Percentiles rank a stretch among this genome's conserved stretches.
Conservation (phyloP, 2,329 filamentous ascomycete genomes). For the Coniochaeta sp. region DNA sequence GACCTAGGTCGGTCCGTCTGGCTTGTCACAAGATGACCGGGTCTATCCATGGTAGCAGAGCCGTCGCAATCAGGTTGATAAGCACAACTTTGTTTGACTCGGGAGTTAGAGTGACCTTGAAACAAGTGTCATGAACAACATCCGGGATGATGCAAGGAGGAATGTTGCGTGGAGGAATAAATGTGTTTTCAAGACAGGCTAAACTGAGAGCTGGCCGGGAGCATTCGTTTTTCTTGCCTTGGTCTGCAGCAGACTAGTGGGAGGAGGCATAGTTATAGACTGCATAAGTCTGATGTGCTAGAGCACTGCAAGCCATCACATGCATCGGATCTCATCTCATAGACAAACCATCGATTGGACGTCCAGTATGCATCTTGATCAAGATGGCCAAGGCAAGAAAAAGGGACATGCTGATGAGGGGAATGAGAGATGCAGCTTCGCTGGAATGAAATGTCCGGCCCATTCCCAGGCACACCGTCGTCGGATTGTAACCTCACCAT, state of each 20-base stretch:
- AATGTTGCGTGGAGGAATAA: too few relatives aligned
- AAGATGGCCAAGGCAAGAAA: background rate
- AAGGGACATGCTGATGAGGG: background rate
- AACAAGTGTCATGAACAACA: too few relatives aligned
- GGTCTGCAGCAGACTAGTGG: too few relatives aligned
- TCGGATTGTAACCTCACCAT: background rate
- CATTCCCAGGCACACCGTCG: background rate
- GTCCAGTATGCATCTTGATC: background rate
- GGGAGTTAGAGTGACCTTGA: too few relatives aligned
- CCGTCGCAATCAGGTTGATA: too few relatives aligned
- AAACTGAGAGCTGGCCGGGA: too few relatives aligned
- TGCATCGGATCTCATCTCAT: background rate
- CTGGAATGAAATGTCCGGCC: background rate
- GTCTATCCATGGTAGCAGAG: too few relatives aligned
- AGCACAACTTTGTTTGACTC: too few relatives aligned
- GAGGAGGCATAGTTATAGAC: background rate
- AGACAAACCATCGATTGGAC: background rate
- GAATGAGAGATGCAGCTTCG: background rate
- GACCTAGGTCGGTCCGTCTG: background rate
- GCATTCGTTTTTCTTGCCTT: too few relatives aligned
- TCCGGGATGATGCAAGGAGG: too few relatives aligned
- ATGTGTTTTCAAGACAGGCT: too few relatives aligned
- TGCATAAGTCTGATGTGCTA: background rate
- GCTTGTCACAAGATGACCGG: background rate
- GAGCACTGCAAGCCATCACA: background rate